Evolutionary conservation across 108 stramenopile species (phyloP), one percentile per base, ranked within the genome.

Genomic region (Nannochloropsis gaditana): DNA sequence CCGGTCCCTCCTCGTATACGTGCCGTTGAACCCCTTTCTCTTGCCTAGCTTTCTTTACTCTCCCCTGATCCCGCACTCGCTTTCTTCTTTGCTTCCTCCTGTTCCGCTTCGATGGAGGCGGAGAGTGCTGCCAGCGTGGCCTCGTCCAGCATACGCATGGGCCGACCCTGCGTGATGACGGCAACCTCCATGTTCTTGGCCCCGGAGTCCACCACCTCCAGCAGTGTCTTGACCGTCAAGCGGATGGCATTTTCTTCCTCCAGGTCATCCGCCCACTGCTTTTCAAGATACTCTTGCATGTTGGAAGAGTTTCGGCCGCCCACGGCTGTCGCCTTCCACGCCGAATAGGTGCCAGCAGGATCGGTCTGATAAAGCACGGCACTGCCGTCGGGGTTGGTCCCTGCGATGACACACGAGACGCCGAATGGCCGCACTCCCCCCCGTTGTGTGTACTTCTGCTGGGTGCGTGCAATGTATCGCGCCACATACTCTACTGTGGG

Each of bases 371-470:
- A 98, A 85, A 96, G 87, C 84, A 93, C 91, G 21, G 96, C 95
- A 43, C 91, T 89, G 31, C 92, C 92, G 85, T 85, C 87, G 1
- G 88, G 43, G 73, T 89, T 88, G 88, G 96, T 94, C 41, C 98
- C 98, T 5, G 94, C 94, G 9, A 88, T 44, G 31, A 88, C 15
- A 73, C 59, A 73, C 59, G 96, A 95, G 81, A 99, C 96, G 44
- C 99, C 99, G 91, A 99, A 99, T 17, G 99, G 99, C 80, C 99
- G 94, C 41, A 98, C 97, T 21, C 99, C 99, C 47, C 99, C 99
- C 45, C 96, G 95, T 90, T 99, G 99, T 43, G 99, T 99, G 93
- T 99, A 99, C 85, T 92, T 90, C 90, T 99, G 99, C 93, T 99
- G 98, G 50, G 96, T 96, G 79, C 94, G 91, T 21, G 99, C 98